Base-by-base conservation (phyloP, 192 early-diverging fungal genomes). In the Podila horticola region DNA sequence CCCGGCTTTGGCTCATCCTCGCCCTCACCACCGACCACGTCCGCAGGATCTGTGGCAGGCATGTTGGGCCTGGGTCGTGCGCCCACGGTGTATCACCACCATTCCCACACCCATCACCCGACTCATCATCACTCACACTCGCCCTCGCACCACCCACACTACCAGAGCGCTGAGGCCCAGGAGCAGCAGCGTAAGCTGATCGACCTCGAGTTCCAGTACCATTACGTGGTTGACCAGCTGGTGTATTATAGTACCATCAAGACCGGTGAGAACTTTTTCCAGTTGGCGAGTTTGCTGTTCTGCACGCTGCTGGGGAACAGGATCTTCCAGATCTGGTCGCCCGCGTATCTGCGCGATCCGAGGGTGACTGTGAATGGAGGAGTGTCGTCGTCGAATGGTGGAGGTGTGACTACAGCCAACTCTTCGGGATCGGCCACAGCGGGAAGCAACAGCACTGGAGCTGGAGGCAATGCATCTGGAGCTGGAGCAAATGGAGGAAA, bases 221-320 rank as follows among this genome's bases (percentile, higher is more conserved):
- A 86, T 30, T 93, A 92, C 69, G 88, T 95, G 62, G 90, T 94
- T 3, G 92, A 95, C 79, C 90, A 95, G 69, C 76, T 95, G 20
- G 87, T 93, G 31, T 90, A 92, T 52, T 93, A 89, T 82, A 90
- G 90, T n/a, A 94, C 94, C 2, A 88, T 91, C 48, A 92, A 94
- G 66, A 92, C 90, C 13, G 86, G 90, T 0, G 91, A 94, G 57
- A 88, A 86, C 66, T 95, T 90, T 82, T 83, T 93, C 41, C 87
- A 92, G 58, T 67, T 94, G 31, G 92, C 92, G 1, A 85, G 84
- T 28, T 62, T 95, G 17, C 66, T 95, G 20, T 95, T 95, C 67
- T 87, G 88, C 33, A 82, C 82, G 19, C 66, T 89, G 45, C 84
- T 90, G 24, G 65, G 75, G 3, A 84, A 86, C 19, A 70, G 86